These are phyloP conservation scores for Neurospora sp. DNA, from an alignment of 495 filamentous ascomycete genomes.

Conservation along the genomic window DNA sequence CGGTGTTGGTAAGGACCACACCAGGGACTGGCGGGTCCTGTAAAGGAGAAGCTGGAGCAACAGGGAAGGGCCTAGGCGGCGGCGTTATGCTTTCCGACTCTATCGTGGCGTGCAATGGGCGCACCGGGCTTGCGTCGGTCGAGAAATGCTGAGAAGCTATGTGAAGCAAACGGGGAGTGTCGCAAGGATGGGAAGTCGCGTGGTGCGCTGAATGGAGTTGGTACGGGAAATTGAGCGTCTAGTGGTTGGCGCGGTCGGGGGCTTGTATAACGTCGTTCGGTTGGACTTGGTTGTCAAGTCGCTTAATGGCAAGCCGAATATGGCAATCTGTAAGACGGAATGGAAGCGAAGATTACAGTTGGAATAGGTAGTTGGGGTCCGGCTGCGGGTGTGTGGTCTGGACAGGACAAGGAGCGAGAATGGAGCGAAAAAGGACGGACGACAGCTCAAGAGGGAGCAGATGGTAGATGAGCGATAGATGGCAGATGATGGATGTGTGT, in stretches of 20 bases:
- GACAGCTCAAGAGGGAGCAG: background rate
- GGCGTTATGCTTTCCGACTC: background rate
- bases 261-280: background rate
- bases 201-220: background rate
- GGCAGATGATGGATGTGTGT: background rate
- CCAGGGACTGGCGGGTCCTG: constrained; percentile 26
- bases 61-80: background rate
- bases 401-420: background rate
- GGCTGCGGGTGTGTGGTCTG: background rate
- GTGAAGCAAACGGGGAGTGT: background rate
- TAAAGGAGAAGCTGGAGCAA: constrained; percentile 2
- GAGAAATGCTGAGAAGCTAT: background rate
- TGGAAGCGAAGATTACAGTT: background rate
- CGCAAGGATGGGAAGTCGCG: background rate
- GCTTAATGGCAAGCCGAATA: background rate
- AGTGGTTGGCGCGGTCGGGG: background rate
- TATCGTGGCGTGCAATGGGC: background rate
- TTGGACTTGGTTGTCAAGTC: background rate
- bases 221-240: background rate
- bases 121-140: background rate
- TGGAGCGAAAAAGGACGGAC: background rate
- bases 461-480: background rate
- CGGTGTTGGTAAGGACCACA: constrained; percentile 16
- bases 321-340: background rate
- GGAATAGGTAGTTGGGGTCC: background rate